Evolutionary conservation across 2,329 filamentous ascomycete species (phyloP), one percentile per base, ranked within the genome.

Genomic region (Fusarium fracticaudum): DNA sequence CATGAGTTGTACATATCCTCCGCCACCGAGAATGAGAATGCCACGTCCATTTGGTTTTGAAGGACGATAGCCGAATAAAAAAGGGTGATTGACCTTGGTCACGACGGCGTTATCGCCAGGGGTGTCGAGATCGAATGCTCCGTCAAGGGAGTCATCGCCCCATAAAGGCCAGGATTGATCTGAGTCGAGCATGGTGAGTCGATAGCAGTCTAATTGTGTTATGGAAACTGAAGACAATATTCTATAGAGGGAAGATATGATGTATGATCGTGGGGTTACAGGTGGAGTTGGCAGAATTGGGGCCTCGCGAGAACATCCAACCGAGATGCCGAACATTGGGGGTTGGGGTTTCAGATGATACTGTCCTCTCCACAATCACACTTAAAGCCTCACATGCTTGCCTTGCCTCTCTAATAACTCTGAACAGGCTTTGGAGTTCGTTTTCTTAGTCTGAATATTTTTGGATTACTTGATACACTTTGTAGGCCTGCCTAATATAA

Each of bases 1-100:
- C 72, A 77, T 77, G 24, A 78, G 68, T 22, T 77, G 51, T 1
- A 77, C 59, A 10, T 77, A 77, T 1, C 76, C 76, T 5, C 76
- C 76, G 0, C 76, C 76, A 5, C 67, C 76, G 0, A 77, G 63
- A 41, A 77, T 38, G 1, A 77, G 63, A 2, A 77, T 57, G 0
- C 76, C 76, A 2, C 74, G 72, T 1, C 76, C 74, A 6, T 78
- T 77, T 1, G 76, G 26, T 1, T 69, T 74, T 0, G 43, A 41
- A 1, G 76, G 76, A 0, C 60, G 50, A 14, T 76, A 77, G 29
- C 76, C 76, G 26, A 77, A 76, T 2, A 77, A 54, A 38, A 69
- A 72, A 5, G 76, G 74, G 8, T 35, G 64, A 6, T 71, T 37
- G 2, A 77, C 76, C 1, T 64, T 67, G 7, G 69, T 66, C 2